phyloP scores from a whole-genome alignment of 2,329 filamentous ascomycete genomes.

The Aspergillus thermomutatus region DNA sequence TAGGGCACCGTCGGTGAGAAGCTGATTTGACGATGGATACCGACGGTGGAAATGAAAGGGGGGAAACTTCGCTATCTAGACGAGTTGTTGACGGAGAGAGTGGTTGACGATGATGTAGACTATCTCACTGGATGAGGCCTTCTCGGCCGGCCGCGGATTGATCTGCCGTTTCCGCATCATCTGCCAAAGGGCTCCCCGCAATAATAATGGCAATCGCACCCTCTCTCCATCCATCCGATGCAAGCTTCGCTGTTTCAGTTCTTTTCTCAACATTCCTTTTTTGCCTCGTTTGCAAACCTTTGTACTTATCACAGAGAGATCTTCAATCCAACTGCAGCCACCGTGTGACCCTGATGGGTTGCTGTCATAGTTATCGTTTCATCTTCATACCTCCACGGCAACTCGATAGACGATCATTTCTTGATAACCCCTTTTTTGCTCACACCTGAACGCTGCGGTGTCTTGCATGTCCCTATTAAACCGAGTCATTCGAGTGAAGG shows the following conservation, averaged over 20 bases:
- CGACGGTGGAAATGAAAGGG: not conserved
- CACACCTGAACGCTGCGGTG: not conserved
- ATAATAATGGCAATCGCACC: not conserved
- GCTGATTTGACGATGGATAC: not conserved
- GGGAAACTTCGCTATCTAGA: not conserved
- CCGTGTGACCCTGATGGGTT: slow-evolving; percentile 21
- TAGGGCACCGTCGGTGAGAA: not conserved
- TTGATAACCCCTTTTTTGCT: slow-evolving; percentile 7
- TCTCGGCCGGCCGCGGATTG: slow-evolving; percentile 1
- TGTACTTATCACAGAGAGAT: slow-evolving; percentile 1
- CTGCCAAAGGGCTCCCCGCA: slow-evolving; percentile 9
- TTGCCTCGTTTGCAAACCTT: not conserved
- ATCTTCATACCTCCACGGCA: slow-evolving; percentile 15
- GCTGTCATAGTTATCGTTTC: slow-evolving; percentile 19
- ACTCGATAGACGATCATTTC: slow-evolving; percentile 13
- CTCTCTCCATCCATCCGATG: not conserved
- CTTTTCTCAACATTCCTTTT: not conserved
- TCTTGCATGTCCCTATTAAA: slow-evolving; percentile 2
- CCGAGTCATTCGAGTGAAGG: not conserved
- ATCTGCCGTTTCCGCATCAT: slow-evolving; percentile 13
- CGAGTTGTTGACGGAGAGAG: slow-evolving; percentile 1
- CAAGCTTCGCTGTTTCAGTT: not conserved
- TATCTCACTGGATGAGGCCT: not conserved
- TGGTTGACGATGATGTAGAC: slow-evolving; percentile 2
- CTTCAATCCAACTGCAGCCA: slow-evolving; percentile 9